phyloP scores from a whole-genome alignment of 345 rosid species.

The Camelina laxa region DNA sequence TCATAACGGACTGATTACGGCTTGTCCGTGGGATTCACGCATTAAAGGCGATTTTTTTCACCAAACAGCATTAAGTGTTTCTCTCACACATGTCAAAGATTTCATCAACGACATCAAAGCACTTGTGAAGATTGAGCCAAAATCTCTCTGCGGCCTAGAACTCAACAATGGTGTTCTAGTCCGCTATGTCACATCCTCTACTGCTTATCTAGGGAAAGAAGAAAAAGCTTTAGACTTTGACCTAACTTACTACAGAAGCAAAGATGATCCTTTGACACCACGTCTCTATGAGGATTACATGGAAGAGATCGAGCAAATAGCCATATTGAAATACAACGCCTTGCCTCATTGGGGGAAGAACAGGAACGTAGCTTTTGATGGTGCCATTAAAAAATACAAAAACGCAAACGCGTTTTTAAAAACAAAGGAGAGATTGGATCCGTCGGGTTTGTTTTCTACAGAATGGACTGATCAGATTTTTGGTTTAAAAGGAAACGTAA shows the following conservation, averaged over 20 bases:
- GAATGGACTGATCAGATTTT: conserved; percentile 76
- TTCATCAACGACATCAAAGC: conserved; percentile 67
- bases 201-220: conserved; percentile 68
- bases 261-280: conserved; percentile 65
- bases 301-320: conserved; percentile 86
- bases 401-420: conserved; percentile 50
- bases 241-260: conserved; percentile 70
- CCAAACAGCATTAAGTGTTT: conserved; percentile 60
- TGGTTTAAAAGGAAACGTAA: conserved; percentile 53
- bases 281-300: conserved; percentile 61
- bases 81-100: conserved; percentile 47
- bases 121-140: conserved; percentile 53
- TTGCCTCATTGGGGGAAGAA: conserved; percentile 90
- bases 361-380: conserved; percentile 59
- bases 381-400: conserved; percentile 56
- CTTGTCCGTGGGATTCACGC: conserved; percentile 77
- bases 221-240: conserved; percentile 77
- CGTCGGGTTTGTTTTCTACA: conserved; percentile 66
- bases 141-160: conserved; percentile 56
- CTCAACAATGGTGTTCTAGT: conserved; percentile 66
- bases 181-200: conserved; percentile 72
- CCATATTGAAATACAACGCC: conserved; percentile 64
- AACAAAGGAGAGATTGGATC: conserved; percentile 61
- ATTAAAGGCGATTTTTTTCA: conserved; percentile 63
- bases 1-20: conserved; percentile 49